These are phyloP conservation scores for Limnanthes douglasii DNA, from an alignment of 345 rosid species.

Conservation along the genomic window DNA sequence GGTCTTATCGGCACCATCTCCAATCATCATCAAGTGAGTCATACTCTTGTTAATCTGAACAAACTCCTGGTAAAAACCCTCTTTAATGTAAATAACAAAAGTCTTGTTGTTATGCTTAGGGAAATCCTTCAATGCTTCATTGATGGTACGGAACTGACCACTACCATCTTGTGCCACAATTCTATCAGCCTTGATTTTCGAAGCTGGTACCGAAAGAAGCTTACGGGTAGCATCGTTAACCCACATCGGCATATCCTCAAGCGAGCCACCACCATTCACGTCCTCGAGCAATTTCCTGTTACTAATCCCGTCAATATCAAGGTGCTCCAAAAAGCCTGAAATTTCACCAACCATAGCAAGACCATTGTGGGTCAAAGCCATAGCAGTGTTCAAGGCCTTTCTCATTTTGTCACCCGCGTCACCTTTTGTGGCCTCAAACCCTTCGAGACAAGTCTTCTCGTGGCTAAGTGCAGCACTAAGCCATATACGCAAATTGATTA, in stretches of 20 bases:
- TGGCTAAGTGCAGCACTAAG: constrained; percentile 58
- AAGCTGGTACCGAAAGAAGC: constrained; percentile 11
- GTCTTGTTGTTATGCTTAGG: constrained; percentile 20
- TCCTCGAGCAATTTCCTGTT: constrained; percentile 13
- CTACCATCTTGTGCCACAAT: constrained; percentile 76
- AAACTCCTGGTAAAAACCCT: constrained; percentile 42
- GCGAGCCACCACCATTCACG: constrained; percentile 3
- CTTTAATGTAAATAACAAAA: constrained; percentile 47
- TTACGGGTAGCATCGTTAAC: constrained; percentile 10
- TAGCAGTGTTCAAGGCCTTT: constrained; percentile 25
- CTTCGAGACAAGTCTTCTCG: constrained; percentile 67
- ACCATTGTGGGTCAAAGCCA: constrained; percentile 39
- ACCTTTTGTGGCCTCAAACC: constrained; percentile 31
- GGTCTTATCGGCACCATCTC: constrained; percentile 62
- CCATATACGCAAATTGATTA: constrained; percentile 44
- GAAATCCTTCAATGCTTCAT: constrained; percentile 23
- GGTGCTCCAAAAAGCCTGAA: constrained; percentile 13
- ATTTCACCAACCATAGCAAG: constrained; percentile 48
- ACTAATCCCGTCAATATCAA: constrained; percentile 7
- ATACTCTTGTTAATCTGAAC: constrained; percentile 19
- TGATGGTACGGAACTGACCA: constrained; percentile 44
- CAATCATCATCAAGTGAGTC: constrained; percentile 30
- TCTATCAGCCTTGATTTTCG: constrained; percentile 21
- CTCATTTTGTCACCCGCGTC: constrained; percentile 41
- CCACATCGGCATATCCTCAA: constrained; percentile 22